Evolutionary conservation across 192 early-diverging fungal genomes (phyloP).

Genomic region (Phlyctochytrium bullatum): DNA sequence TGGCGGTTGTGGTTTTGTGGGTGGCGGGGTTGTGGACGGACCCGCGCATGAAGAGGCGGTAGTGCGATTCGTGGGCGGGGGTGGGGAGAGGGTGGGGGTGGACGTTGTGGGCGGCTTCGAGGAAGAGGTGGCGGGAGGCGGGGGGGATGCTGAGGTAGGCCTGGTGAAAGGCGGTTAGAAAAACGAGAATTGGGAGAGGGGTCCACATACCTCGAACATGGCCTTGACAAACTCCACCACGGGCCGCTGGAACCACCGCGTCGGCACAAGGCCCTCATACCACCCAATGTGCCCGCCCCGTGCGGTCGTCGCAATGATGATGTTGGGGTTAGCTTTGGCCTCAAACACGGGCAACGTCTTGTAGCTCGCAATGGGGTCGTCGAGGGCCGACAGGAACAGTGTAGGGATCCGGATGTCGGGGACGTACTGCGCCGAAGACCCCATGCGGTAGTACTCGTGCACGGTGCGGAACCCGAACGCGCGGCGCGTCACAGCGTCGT

Average conservation of each 20-base stretch:
- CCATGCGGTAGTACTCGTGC: conserved; percentile 64
- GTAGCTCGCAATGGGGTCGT: conserved; percentile 82
- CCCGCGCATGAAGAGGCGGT: conserved; percentile 1
- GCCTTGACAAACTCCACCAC: conserved; percentile 43
- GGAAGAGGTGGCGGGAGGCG: neutral
- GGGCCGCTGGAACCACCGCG: conserved; percentile 37
- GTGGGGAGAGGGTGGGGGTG: neutral
- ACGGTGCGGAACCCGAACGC: conserved; percentile 79
- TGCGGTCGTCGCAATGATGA: conserved; percentile 74
- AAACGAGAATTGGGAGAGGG: neutral
- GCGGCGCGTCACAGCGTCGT: conserved; percentile 69
- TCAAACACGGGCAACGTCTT: conserved; percentile 72
- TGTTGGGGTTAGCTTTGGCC: conserved; percentile 71
- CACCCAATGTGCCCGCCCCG: conserved; percentile 92
- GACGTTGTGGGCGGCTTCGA: neutral
- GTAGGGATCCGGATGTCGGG: conserved; percentile 67
- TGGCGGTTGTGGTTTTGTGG: neutral
- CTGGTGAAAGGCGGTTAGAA: neutral
- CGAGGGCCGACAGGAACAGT: conserved; percentile 78
- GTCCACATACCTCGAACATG: conserved; percentile 30
- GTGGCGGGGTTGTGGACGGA: neutral
- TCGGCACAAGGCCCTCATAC: conserved; percentile 53
- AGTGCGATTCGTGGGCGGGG: neutral
- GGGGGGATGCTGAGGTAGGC: neutral
- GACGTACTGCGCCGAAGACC: conserved; percentile 35